Evolutionary conservation across 208 protist genomes (phyloP), one percentile per base, ranked within the genome.

Genomic region (Blechomonas ayalai): DNA sequence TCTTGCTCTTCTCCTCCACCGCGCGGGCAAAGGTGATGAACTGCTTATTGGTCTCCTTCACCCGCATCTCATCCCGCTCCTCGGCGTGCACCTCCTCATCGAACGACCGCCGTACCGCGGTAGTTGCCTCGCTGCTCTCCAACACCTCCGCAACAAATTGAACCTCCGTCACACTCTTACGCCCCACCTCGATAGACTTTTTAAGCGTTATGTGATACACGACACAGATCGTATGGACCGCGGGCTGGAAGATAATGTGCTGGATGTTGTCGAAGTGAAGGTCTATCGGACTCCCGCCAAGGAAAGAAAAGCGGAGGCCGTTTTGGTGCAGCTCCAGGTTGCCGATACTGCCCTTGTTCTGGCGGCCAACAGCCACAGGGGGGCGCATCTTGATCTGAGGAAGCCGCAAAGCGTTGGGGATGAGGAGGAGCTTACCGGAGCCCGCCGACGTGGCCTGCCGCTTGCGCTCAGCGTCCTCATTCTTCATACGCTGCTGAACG

Each of bases 61-160:
- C 69, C 26, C 76, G 72, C 60, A 62, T 49, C 47, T 80, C 55
- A 25, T 84, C 81, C 25, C 80, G 70, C 52, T 88, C 67, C 47
- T 95, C 82, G 4, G 76, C 81, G 24, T 61, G 52, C 40, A 92
- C 57, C 54, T 92, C 82, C 44, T 90, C 79, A 32, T 90, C 79
- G 44, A 73, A 78, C 0, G 74, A 73, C 15, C 70, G 61, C 1
- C 77, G 66, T n/a, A 47, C 52, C 8, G 58, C 68, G 18, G 61
- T 69, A 7, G 73, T 82, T 20, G 55, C 41, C 67, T 90, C 86
- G 54, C 77, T 88, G 57, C 73, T 89, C 46, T 90, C 82, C 88
- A 97, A 92, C 38, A 98, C 92, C 53, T 98, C 95, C n/a, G 89
- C 88, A 39, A 93, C 90, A 60, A 99, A 98, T 67, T 98, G 95